Conservation (phyloP, 352 stramenopile genomes). For the Phytophthora tentaculata region DNA sequence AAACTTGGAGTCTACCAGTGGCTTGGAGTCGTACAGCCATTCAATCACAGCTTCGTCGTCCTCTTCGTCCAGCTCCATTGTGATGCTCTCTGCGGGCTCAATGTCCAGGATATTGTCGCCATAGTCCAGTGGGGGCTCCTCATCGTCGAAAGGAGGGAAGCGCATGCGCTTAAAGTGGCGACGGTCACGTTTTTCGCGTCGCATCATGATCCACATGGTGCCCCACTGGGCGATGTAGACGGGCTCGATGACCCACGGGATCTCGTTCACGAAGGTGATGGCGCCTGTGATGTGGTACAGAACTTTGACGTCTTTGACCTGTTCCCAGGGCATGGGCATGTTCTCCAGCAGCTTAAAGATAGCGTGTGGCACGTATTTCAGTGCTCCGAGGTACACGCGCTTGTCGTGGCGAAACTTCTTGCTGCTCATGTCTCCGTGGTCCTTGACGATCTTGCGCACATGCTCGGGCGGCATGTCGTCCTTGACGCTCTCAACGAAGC, state of each 20-base stretch:
- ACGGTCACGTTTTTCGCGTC: conserved; percentile 98
- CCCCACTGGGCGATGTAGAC: conserved; percentile 99
- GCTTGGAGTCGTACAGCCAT: conserved; percentile 99
- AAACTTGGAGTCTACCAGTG: conserved; percentile 90
- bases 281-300: conserved; percentile 99
- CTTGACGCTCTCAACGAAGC: conserved; percentile 92
- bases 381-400: conserved; percentile 98
- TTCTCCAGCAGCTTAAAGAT: conserved; percentile 99
- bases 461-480: conserved; percentile 96
- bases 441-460: conserved; percentile 99
- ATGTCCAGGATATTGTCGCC: conserved; percentile 98
- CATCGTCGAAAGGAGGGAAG: conserved; percentile 99
- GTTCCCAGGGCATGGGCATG: conserved; percentile 99
- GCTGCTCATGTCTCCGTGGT: conserved; percentile 99
- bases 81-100: conserved; percentile 95
- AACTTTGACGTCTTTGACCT: conserved; percentile 98
- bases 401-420: conserved; percentile 99
- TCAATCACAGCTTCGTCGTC: conserved; percentile 95
- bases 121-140: conserved; percentile 98
- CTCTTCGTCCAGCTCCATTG: conserved; percentile 97
- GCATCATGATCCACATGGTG: conserved; percentile 99
- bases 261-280: conserved; percentile 99
- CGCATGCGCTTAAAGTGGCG: conserved; percentile 99
- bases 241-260: conserved; percentile 99
- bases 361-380: conserved; percentile 99